These are phyloP conservation scores for Trichoderma sp. DNA, from an alignment of 2,329 filamentous ascomycete species.

Conservation along the genomic window DNA sequence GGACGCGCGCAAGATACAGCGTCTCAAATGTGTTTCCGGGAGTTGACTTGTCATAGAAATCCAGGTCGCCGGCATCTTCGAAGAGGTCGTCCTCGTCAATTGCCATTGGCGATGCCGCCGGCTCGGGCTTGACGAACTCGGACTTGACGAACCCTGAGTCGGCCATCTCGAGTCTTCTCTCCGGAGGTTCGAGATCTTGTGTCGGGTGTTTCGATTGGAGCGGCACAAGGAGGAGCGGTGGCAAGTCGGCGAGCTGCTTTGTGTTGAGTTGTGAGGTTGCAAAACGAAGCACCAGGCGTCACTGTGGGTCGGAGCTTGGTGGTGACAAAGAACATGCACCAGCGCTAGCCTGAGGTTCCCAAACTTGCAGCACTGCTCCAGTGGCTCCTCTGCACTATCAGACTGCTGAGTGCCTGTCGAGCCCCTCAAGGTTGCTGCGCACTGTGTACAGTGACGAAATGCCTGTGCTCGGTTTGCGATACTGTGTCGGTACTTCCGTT, in stretches of 20 bases:
- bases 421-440: neutral
- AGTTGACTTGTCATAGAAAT: constrained; percentile 50
- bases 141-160: constrained; percentile 45
- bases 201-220: neutral
- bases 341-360: constrained; percentile 9
- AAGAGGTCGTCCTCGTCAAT: constrained; percentile 68
- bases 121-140: constrained; percentile 34
- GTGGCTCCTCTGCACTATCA: neutral
- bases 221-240: neutral
- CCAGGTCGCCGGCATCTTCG: constrained; percentile 55
- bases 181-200: neutral
- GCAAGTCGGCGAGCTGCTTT: neutral
- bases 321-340: neutral
- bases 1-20: constrained; percentile 73
- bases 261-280: neutral
- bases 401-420: neutral
- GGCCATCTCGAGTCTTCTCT: constrained; percentile 29
- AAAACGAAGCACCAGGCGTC: neutral
- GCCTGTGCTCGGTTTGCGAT: neutral
- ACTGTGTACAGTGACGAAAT: neutral
- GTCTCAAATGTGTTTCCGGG: constrained; percentile 42
- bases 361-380: neutral
- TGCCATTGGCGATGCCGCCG: constrained; percentile 43
- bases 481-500: neutral
- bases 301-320: neutral